These are phyloP conservation scores for Oryza glumipatula DNA, from an alignment of 176 grass and related monocot species.

Conservation along the genomic window DNA sequence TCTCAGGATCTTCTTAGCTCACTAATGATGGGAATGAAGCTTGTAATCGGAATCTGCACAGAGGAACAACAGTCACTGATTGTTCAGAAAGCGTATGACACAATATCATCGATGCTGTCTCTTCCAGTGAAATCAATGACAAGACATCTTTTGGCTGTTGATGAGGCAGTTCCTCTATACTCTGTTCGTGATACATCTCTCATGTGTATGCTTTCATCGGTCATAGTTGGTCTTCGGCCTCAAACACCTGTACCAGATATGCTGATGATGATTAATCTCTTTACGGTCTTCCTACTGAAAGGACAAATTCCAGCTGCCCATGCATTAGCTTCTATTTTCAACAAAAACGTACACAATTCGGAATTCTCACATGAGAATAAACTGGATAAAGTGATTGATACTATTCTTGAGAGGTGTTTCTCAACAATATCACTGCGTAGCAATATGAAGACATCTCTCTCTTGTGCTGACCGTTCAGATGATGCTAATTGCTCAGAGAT, in stretches of 20 bases:
- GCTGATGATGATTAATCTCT: constrained; percentile 56
- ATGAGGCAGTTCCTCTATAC: constrained; percentile 51
- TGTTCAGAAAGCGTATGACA: constrained; percentile 70
- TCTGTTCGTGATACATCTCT: constrained; percentile 62
- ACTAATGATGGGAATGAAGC: constrained; percentile 80
- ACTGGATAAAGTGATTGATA: constrained; percentile 70
- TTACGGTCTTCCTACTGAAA: constrained; percentile 64
- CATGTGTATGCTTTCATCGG: constrained; percentile 74
- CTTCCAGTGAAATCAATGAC: constrained; percentile 49
- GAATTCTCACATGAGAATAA: constrained; percentile 40
- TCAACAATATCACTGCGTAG: constrained; percentile 46
- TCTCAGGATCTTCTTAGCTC: constrained; percentile 76
- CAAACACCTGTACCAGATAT: constrained; percentile 72
- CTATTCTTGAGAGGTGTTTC: constrained; percentile 63
- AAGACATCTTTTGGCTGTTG: constrained; percentile 33
- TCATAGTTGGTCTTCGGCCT: constrained; percentile 68
- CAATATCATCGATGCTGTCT: constrained; percentile 51
- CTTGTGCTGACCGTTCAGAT: constrained; percentile 32
- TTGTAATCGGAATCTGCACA: constrained; percentile 69
- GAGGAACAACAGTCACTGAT: constrained; percentile 76
- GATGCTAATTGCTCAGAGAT: constrained; percentile 5
- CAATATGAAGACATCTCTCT: constrained; percentile 30
- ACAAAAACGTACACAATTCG: constrained; percentile 65
- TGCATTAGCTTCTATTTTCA: constrained; percentile 86
- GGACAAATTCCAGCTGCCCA: constrained; percentile 80